Percentiles rank a stretch among this genome's conserved stretches.
These are phyloP conservation scores for Coemansia sp. DNA, from an alignment of 192 early-diverging fungal species.

Conservation along the genomic window DNA sequence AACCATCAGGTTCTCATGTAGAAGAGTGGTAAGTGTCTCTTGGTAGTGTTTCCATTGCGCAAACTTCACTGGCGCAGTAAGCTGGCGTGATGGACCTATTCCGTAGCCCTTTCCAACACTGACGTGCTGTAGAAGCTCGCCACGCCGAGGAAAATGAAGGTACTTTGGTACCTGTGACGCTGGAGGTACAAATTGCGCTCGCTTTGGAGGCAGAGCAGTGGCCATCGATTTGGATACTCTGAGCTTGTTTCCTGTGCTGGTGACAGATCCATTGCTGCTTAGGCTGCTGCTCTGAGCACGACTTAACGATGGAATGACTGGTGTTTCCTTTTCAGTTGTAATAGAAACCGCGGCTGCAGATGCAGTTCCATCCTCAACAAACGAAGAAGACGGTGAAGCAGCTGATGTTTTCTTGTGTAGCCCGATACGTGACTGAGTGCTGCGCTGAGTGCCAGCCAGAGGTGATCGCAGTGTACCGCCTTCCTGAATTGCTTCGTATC, in stretches of 20 bases:
- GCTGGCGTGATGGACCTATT: slow-evolving; percentile 31
- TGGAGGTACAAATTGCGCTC: slow-evolving; percentile 31
- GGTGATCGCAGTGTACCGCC: slow-evolving; percentile 1
- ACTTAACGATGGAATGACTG: not conserved
- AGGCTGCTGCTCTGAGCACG: slow-evolving; percentile 2
- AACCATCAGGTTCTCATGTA: slow-evolving; percentile 40
- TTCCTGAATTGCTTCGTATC: slow-evolving; percentile 15
- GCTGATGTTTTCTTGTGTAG: slow-evolving; percentile 14
- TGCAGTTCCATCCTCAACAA: not conserved
- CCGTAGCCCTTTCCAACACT: slow-evolving; percentile 44
- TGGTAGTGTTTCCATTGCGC: slow-evolving; percentile 21
- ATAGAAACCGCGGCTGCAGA: not conserved
- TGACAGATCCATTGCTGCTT: not conserved
- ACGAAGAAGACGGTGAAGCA: not conserved
- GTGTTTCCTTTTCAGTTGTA: not conserved
- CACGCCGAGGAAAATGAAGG: slow-evolving; percentile 43
- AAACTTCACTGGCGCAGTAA: slow-evolving; percentile 25
- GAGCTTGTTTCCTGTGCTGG: not conserved
- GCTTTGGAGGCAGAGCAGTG: slow-evolving; percentile 5
- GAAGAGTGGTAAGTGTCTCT: slow-evolving; percentile 15
- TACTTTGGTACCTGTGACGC: slow-evolving; percentile 13
- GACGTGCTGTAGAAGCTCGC: slow-evolving; percentile 49
- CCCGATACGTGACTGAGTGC: not conserved
- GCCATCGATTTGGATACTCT: not conserved
- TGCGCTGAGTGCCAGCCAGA: slow-evolving; percentile 5